Conservation (phyloP, 2,329 filamentous ascomycete species). For the Cercospora brassicicola region DNA sequence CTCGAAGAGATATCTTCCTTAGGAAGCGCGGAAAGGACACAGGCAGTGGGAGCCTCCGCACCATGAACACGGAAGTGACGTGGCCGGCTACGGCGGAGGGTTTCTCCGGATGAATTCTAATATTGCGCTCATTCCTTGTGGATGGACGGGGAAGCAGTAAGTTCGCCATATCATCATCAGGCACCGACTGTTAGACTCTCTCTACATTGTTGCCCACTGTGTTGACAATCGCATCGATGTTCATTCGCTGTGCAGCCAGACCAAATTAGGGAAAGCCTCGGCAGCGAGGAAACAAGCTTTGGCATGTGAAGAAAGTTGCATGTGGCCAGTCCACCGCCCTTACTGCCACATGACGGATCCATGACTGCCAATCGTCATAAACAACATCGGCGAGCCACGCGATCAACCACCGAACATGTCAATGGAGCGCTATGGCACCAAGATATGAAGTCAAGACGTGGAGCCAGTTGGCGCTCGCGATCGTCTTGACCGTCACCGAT, state of each 20-base stretch:
- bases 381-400: not conserved
- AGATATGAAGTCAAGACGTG: conserved; percentile 4
- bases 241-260: not conserved
- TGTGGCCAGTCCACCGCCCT: not conserved
- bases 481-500: conserved; percentile 7
- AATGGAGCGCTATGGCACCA: conserved; percentile 2
- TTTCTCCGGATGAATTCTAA: too few relatives aligned
- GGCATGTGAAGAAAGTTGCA: not conserved
- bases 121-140: too few relatives aligned
- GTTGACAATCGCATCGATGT: not conserved
- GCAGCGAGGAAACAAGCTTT: not conserved
- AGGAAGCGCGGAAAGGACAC: too few relatives aligned
- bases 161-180: too few relatives aligned
- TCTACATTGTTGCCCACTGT: too few relatives aligned
- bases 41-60: too few relatives aligned
- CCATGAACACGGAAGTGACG: too few relatives aligned
- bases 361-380: not conserved
- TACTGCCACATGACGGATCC: not conserved
- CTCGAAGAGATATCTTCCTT: too few relatives aligned
- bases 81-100: too few relatives aligned
- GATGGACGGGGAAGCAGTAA: too few relatives aligned
- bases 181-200: too few relatives aligned
- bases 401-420: not conserved
- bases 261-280: not conserved
- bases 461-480: conserved; percentile 1